phyloP scores from a whole-genome alignment of 306 rosid genomes.

The Cicer yamashitae region DNA sequence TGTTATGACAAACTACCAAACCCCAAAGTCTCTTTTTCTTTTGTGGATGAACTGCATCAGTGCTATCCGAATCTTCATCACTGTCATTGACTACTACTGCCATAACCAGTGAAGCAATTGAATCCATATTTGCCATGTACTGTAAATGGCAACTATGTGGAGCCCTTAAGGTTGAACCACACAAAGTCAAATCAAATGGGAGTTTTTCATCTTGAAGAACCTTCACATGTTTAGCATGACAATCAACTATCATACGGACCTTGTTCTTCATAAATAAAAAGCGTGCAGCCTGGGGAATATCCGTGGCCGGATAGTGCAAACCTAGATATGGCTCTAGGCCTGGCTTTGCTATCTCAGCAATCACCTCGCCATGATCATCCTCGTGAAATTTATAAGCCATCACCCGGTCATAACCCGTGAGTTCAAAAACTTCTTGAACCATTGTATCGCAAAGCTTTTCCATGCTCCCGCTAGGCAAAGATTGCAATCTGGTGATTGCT shows the following conservation, averaged over 20 bases:
- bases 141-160: constrained; percentile 90
- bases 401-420: constrained; percentile 97
- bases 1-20: constrained; percentile 91
- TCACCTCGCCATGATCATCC: constrained; percentile 95
- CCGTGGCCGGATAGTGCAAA: constrained; percentile 94
- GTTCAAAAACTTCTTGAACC: constrained; percentile 96
- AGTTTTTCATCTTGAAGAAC: constrained; percentile 88
- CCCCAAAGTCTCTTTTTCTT: constrained; percentile 96
- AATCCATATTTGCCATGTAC: constrained; percentile 88
- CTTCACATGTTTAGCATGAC: constrained; percentile 75
- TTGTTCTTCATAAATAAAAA: constrained; percentile 90
- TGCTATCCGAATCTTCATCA: constrained; percentile 71
- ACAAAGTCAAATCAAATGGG: constrained; percentile 75
- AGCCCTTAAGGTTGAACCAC: constrained; percentile 93
- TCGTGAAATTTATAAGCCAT: constrained; percentile 99
- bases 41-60: constrained; percentile 68
- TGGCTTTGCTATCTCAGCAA: constrained; percentile 81
- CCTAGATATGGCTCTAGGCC: constrained; percentile 89
- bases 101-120: constrained; percentile 93
- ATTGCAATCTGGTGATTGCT: constrained; percentile 84
- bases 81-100: constrained; percentile 90
- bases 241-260: constrained; percentile 94
- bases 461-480: constrained; percentile 93
- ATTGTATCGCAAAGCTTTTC: constrained; percentile 89
- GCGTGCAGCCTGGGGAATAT: constrained; percentile 93